Percentiles rank a stretch among this genome's conserved stretches.
phyloP scores from a whole-genome alignment of 768 basidiomycete species.

The Gymnopilus junonius region DNA sequence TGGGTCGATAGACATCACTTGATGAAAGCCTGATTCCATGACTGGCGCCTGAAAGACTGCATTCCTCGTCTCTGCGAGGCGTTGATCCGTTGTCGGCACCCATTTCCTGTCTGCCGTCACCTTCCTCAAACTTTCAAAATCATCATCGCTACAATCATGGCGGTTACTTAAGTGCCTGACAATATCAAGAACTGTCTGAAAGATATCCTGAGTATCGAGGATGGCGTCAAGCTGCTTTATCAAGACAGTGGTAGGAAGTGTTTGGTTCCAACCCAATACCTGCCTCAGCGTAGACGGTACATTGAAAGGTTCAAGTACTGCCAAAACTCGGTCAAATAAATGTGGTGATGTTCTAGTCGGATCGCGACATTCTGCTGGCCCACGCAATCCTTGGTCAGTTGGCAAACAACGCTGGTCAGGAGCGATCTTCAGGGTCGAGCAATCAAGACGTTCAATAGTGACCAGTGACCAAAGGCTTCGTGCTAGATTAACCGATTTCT shows the following conservation, averaged over 20 bases:
- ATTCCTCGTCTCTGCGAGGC: constrained; percentile 21
- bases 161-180: constrained; percentile 35
- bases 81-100: constrained; percentile 35
- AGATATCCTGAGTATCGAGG: constrained; percentile 18
- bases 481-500: constrained; percentile 5
- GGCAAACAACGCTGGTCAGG: constrained; percentile 40
- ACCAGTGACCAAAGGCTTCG: constrained; percentile 17
- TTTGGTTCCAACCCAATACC: constrained; percentile 44
- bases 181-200: constrained; percentile 25
- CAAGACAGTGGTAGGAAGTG: constrained; percentile 33
- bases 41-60: constrained; percentile 26
- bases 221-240: constrained; percentile 35
- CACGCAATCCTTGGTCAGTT: constrained; percentile 36
- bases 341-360: constrained; percentile 20
- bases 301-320: constrained; percentile 28
- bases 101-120: constrained; percentile 28
- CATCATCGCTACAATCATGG: constrained; percentile 11
- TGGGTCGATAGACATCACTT: constrained; percentile 24
- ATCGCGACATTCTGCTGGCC: constrained; percentile 33
- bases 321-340: constrained; percentile 46
- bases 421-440: constrained; percentile 10
- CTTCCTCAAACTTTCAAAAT: constrained; percentile 20
- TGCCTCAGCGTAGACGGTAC: constrained; percentile 32
- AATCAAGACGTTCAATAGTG: constrained; percentile 19
- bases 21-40: constrained; percentile 30